phyloP scores from a whole-genome alignment of 257 asterid species.

The Linaria vulgaris region DNA sequence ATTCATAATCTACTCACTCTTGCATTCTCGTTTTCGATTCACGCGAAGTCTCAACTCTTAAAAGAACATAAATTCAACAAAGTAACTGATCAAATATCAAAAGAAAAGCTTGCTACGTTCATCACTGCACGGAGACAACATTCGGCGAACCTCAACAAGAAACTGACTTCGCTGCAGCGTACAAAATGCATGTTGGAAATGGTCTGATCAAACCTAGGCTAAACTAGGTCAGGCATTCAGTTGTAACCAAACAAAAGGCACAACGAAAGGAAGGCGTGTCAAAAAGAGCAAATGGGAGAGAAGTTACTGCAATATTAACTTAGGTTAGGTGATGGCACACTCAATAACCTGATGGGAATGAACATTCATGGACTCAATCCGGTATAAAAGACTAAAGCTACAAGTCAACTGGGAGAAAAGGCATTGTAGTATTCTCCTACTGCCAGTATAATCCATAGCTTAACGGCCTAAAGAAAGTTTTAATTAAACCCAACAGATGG shows the following conservation, averaged over 20 bases:
- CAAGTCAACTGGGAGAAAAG: conserved; percentile 3
- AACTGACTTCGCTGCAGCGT: background rate
- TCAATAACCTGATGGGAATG: background rate
- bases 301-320: background rate
- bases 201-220: background rate
- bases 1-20: too few species aligned
- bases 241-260: background rate
- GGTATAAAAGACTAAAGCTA: conserved; percentile 10
- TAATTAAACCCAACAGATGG: background rate
- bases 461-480: background rate
- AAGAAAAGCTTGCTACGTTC: background rate
- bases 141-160: background rate
- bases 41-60: too few species aligned
- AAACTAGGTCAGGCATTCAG: too few species aligned
- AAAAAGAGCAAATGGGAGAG: background rate
- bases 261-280: conserved; percentile 3
- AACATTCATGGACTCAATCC: conserved; percentile 7
- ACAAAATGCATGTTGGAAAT: conserved; percentile 8
- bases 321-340: conserved; percentile 7
- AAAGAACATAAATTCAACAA: background rate
- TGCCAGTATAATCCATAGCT: conserved; percentile 14
- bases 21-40: too few species aligned
- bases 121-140: background rate
- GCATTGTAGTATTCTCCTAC: conserved; percentile 4
- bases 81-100: too few species aligned